phyloP scores from a whole-genome alignment of 305 asterid genomes.

The Andrographis paniculata region DNA sequence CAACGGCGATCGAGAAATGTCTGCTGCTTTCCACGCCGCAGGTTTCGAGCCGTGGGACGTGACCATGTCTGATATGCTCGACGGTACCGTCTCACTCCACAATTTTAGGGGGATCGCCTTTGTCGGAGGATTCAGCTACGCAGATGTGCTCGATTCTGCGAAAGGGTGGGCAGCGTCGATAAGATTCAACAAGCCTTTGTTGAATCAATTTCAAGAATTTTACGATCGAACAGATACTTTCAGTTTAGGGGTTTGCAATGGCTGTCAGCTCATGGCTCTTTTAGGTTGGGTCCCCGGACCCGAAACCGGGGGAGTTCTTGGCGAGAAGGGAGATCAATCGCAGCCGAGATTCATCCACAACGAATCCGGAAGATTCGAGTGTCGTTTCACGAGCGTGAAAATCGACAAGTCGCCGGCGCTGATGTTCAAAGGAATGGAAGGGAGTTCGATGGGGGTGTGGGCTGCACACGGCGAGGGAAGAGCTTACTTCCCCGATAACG shows the following conservation, averaged over 20 bases:
- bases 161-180: slow-evolving; percentile 96
- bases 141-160: slow-evolving; percentile 93
- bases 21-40: slow-evolving; percentile 80
- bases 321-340: slow-evolving; percentile 59
- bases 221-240: slow-evolving; percentile 74
- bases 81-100: slow-evolving; percentile 37
- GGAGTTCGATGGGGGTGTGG: slow-evolving; percentile 88
- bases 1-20: slow-evolving; percentile 94
- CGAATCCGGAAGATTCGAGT: slow-evolving; percentile 82
- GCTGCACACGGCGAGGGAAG: slow-evolving; percentile 97
- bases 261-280: slow-evolving; percentile 96
- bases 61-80: slow-evolving; percentile 83
- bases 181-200: slow-evolving; percentile 63
- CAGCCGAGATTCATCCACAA: slow-evolving; percentile 91
- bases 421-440: slow-evolving; percentile 90
- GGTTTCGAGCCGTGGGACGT: slow-evolving; percentile 96
- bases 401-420: slow-evolving; percentile 69
- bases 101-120: slow-evolving; percentile 70
- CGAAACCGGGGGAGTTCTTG: slow-evolving; percentile 60
- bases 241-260: slow-evolving; percentile 91
- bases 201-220: slow-evolving; percentile 74
- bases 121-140: slow-evolving; percentile 96
- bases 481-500: slow-evolving; percentile 68
- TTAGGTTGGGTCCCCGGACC: slow-evolving; percentile 96
- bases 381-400: slow-evolving; percentile 81